Evolutionary conservation across 176 grass and related monocot genomes (phyloP), one percentile per base, ranked within the genome.

Genomic region (Rhipidocladum racemiflorum): DNA sequence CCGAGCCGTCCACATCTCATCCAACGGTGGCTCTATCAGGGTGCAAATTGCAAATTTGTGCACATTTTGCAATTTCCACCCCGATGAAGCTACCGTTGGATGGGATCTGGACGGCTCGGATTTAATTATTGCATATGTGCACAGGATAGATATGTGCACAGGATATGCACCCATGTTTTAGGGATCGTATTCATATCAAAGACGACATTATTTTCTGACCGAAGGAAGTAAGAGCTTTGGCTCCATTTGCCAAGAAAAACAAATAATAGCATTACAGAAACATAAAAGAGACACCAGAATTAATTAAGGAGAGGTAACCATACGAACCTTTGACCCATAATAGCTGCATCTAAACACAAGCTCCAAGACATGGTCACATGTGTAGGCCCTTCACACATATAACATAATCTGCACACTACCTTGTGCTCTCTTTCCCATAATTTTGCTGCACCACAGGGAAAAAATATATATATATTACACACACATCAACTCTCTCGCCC

Each of bases 281-380:
- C 64, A 51, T 32, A 51, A 46, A 80, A 65, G 18, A 21, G 65
- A 46, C 57, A 20, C 55, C 70, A 28, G 82, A 55, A 59, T 81
- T 61, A 55, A 59, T 81, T 61, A 75, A 69, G 72, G 35, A 42
- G 71, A 81, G 36, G 70, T 44, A 88, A 39, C 17, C 40, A 70
- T 80, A 84, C 74, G 69, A 73, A 42, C 16, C 66, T 90, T 93
- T 91, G 88, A 88, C 91, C 82, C 85, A 84, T 83, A 86, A 94
- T 76, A 88, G 75, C 80, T 91, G 81, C 88, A 83, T 90, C 85
- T 83, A 76, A 93, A 90, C 91, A 85, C 87, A 83, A 85, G 54
- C 57, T 88, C 76, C 88, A 74, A 89, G 89, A 91, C 89, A 85
- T 65, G 75, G 68, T 24, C 92, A 94, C 92, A 91, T 94, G 92